Evolutionary conservation across 2,329 filamentous ascomycete species (phyloP), one percentile per base, ranked within the genome.

Genomic region (Hymenoscyphus albidus): DNA sequence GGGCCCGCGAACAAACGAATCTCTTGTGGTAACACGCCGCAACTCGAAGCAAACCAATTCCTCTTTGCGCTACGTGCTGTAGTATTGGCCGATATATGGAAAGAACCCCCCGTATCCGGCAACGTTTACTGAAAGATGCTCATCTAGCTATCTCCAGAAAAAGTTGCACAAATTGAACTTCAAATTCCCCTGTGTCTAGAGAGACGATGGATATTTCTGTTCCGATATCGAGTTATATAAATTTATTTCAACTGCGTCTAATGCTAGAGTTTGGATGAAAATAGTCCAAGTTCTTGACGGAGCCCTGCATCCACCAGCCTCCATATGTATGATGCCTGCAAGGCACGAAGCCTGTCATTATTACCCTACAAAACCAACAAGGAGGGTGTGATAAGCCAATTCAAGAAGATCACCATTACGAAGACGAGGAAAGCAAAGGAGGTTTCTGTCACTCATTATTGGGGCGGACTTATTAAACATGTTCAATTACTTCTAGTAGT

Each of bases 251-350:
- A 64, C 27, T 27, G 27, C 27, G 27, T 44, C 40, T 18, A 51
- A 51, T 51, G 18, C 22, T 51, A 12, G 18, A 22, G n/a, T n/a
- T 44, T 44, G 18, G 55, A 63, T 58, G 62, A 63, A 54, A 59
- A 65, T 58, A 55, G 59, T 54, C 59, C 55, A 64, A 62, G 61
- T 56, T 65, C 65, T 59, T 42, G 62, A 62, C 67, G 65, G 65
- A 67, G 66, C 67, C 68, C 64, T 70, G 68, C 65, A 64, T 69
- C 48, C 61, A 64, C 55, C 51, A 57, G 63, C 63, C 64, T 63
- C 67, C 64, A 64, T 32, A 65, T 60, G 54, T 61, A 61, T 63
- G 13, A 62, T 56, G 63, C 63, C 63, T 67, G 66, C 44, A 58
- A 65, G 63, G 59, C 55, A 35, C 44, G 48, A 62, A 64, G 62